Evolutionary conservation across 306 rosid genomes (phyloP).

Genomic region (Urtica urens): DNA sequence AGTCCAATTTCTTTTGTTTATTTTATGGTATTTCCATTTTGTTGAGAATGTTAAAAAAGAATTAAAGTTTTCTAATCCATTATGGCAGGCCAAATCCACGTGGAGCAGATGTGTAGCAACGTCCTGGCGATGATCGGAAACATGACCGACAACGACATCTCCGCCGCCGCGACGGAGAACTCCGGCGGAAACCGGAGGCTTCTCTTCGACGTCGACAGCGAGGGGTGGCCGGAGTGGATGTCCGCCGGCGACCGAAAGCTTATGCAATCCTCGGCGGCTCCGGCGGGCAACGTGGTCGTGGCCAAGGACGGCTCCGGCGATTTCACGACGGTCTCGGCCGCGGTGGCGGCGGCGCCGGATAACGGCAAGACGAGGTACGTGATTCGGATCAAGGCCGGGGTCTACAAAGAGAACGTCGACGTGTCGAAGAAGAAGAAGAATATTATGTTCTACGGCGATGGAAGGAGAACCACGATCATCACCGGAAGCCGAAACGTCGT

Average conservation of each 20-base stretch:
- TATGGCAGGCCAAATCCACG: conserved; percentile 33
- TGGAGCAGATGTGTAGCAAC: conserved; percentile 66
- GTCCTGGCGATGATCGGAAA: conserved; percentile 68
- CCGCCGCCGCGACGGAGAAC: conserved; percentile 9
- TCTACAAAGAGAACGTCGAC: conserved; percentile 61
- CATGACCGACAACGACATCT: conserved; percentile 60
- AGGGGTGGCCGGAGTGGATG: conserved; percentile 74
- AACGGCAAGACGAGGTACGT: conserved; percentile 46
- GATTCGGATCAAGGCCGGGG: conserved; percentile 63
- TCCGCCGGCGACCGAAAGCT: conserved; percentile 48
- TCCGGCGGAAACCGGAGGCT: neutral
- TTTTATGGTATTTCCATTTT: too few species aligned
- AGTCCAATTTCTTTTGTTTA: too few species aligned
- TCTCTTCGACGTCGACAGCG: neutral
- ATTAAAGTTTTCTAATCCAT: too few species aligned
- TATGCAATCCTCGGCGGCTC: conserved; percentile 37
- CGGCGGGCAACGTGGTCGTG: conserved; percentile 50
- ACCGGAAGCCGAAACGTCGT: conserved; percentile 63
- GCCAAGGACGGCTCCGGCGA: conserved; percentile 80
- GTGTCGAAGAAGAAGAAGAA: conserved; percentile 58
- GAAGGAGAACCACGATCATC: conserved; percentile 46
- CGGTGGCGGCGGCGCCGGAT: conserved; percentile 72
- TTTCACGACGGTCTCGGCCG: conserved; percentile 56
- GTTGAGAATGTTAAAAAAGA: too few species aligned
- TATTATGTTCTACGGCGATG: conserved; percentile 80